These are phyloP conservation scores for Sphagnum magellanicum DNA, from an alignment of 228 moss, liverwort and hornwort genomes.

Conservation along the genomic window DNA sequence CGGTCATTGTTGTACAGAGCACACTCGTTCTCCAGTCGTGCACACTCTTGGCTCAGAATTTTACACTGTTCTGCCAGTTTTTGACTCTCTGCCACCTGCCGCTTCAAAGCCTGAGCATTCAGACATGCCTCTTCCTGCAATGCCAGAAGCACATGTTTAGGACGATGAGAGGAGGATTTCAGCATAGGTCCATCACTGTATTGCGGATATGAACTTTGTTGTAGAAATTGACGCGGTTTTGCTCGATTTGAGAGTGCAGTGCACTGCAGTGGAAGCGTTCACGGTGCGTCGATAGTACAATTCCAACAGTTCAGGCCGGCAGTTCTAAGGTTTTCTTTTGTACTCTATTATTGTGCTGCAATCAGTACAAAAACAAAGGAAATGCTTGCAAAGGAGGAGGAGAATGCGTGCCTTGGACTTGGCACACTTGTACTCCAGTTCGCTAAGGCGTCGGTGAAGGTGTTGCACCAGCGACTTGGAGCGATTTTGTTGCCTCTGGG, in stretches of 20 bases:
- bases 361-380: too few species aligned
- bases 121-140: slow-evolving; percentile 75
- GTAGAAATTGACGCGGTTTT: too few species aligned
- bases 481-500: slow-evolving; percentile 61
- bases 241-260: too few species aligned
- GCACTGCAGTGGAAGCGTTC: too few species aligned
- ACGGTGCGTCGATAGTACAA: too few species aligned
- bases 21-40: slow-evolving; percentile 38
- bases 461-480: slow-evolving; percentile 56
- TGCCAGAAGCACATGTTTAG: slow-evolving; percentile 1
- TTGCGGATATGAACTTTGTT: too few species aligned
- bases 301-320: too few species aligned
- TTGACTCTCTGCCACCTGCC: slow-evolving; percentile 80
- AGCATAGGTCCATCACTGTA: too few species aligned
- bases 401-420: slow-evolving; percentile 57
- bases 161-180: neutral
- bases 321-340: too few species aligned
- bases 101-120: slow-evolving; percentile 78
- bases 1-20: slow-evolving; percentile 41
- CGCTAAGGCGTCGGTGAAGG: slow-evolving; percentile 57
- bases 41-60: slow-evolving; percentile 35
- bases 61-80: slow-evolving; percentile 67
- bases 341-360: too few species aligned
- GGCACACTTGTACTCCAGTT: slow-evolving; percentile 57
- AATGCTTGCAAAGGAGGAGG: too few species aligned